Percentiles rank a stretch among this genome's conserved stretches.
phyloP scores from a whole-genome alignment of 2,329 filamentous ascomycete species.

The Pleoardoris graminearum region DNA sequence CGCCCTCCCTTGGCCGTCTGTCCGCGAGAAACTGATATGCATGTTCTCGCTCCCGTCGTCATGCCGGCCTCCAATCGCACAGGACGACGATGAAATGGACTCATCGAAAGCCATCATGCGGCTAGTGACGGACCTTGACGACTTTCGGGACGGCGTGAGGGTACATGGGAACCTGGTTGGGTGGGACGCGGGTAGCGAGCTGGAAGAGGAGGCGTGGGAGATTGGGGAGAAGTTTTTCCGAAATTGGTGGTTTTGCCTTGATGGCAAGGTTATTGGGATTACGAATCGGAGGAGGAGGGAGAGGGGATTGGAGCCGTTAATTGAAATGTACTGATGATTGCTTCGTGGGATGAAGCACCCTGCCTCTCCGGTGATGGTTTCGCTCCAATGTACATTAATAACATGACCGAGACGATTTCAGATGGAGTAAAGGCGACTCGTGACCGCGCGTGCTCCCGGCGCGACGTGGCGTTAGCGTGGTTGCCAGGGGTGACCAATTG shows the following conservation, averaged over 20 bases:
- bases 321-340: neutral
- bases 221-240: constrained; percentile 62
- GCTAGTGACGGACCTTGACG: constrained; percentile 62
- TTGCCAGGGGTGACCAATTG: constrained; percentile 16
- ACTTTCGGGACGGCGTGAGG: constrained; percentile 53
- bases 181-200: constrained; percentile 57
- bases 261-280: constrained; percentile 56
- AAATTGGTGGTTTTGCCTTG: constrained; percentile 65
- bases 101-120: constrained; percentile 53
- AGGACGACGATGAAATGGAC: constrained; percentile 35
- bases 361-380: too few species aligned
- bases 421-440: too few species aligned
- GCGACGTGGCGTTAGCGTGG: constrained; percentile 4
- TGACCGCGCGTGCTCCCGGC: too few species aligned
- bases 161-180: constrained; percentile 34
- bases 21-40: constrained; percentile 55
- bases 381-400: too few species aligned
- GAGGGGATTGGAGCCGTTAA: constrained; percentile 47
- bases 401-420: too few species aligned
- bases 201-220: constrained; percentile 58
- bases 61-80: constrained; percentile 53
- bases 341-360: too few species aligned
- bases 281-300: constrained; percentile 57
- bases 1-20: constrained; percentile 60
- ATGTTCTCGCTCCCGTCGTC: constrained; percentile 56